These are phyloP conservation scores for Arthrobotrys sinensis DNA, from an alignment of 2,329 filamentous ascomycete species.

Conservation along the genomic window DNA sequence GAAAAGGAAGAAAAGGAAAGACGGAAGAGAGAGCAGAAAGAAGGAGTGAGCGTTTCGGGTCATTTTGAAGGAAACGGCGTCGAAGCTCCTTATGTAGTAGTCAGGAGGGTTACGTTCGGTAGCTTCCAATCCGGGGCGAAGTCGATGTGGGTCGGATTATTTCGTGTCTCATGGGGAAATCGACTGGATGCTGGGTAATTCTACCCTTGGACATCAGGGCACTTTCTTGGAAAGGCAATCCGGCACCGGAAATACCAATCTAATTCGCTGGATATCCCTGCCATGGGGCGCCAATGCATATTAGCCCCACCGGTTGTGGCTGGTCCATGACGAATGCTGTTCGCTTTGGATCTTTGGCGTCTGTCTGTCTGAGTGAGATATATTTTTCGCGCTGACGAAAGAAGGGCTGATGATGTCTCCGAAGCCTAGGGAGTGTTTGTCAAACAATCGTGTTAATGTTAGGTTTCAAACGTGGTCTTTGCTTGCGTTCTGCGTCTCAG, in stretches of 20 bases:
- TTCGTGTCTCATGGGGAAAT: conserved; percentile 42
- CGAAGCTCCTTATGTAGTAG: conserved; percentile 47
- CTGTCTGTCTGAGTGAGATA: conserved; percentile 1
- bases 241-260: conserved; percentile 3
- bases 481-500: conserved; percentile 16
- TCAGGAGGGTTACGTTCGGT: conserved; percentile 22
- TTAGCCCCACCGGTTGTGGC: conserved; percentile 20
- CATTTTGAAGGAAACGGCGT: conserved; percentile 8
- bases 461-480: conserved; percentile 4
- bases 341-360: conserved; percentile 2
- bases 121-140: conserved; percentile 9
- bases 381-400: background rate
- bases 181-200: conserved; percentile 1
- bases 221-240: conserved; percentile 47
- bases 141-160: conserved; percentile 24
- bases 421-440: background rate
- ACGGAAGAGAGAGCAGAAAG: conserved; percentile 6
- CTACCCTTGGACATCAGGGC: conserved; percentile 32
- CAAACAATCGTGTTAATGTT: background rate
- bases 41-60: background rate
- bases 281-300: conserved; percentile 7
- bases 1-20: conserved; percentile 10
- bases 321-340: conserved; percentile 21
- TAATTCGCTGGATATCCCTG: conserved; percentile 25
- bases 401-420: background rate